These are phyloP conservation scores for Diaporthe citri DNA, from an alignment of 2,329 filamentous ascomycete species.

Conservation along the genomic window DNA sequence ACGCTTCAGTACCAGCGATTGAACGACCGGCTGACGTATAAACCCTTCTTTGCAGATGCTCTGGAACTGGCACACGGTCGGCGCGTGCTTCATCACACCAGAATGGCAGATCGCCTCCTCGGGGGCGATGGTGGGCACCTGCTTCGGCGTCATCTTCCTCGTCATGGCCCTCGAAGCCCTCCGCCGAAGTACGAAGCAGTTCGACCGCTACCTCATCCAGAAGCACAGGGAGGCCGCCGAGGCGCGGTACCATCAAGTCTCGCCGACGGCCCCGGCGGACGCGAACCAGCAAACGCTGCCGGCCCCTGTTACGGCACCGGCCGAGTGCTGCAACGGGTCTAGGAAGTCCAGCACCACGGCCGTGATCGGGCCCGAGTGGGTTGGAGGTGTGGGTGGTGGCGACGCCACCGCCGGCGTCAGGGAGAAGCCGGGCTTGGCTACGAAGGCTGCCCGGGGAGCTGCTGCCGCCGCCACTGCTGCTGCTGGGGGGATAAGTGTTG, in stretches of 20 bases:
- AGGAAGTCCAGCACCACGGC: slow-evolving; percentile 21
- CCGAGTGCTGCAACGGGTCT: slow-evolving; percentile 10
- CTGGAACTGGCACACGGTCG: slow-evolving; percentile 59
- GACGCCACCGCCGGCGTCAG: background rate
- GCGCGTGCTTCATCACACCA: slow-evolving; percentile 72
- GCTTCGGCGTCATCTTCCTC: slow-evolving; percentile 82
- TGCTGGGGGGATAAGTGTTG: slow-evolving; percentile 1
- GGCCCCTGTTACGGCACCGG: slow-evolving; percentile 26
- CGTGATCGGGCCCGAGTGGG: background rate
- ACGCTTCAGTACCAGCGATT: no score
- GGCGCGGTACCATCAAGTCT: slow-evolving; percentile 43
- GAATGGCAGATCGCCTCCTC: slow-evolving; percentile 78
- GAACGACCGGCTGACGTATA: background rate
- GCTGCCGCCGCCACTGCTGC: no score
- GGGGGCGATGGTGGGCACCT: slow-evolving; percentile 83
- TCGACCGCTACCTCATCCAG: slow-evolving; percentile 74
- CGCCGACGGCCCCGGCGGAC: slow-evolving; percentile 33
- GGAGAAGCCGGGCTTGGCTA: background rate
- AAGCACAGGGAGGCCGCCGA: slow-evolving; percentile 53
- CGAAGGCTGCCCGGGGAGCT: background rate
- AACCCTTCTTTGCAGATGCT: slow-evolving; percentile 53
- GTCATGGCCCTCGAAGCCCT: slow-evolving; percentile 80
- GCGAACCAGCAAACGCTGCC: background rate
- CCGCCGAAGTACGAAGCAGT: slow-evolving; percentile 78
- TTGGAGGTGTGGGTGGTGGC: background rate